Percentiles rank a stretch among this genome's conserved stretches.
These are phyloP conservation scores for Eucalyptus victrix DNA, from an alignment of 345 rosid species.

Conservation along the genomic window DNA sequence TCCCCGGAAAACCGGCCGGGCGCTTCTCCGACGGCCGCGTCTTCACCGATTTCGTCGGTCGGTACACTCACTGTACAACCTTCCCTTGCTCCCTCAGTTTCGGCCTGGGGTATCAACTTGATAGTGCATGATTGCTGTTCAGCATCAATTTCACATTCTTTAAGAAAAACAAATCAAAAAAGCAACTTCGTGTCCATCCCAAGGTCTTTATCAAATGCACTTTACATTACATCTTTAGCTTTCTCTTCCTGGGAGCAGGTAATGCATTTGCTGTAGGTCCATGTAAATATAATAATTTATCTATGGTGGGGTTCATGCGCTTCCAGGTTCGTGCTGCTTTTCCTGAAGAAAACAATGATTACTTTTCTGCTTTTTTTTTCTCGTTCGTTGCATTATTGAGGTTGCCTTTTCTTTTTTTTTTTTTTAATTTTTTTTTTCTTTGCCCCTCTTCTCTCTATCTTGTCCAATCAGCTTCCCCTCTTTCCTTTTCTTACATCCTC, in stretches of 20 bases:
- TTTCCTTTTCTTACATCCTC: not conserved
- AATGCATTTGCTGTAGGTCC: not conserved
- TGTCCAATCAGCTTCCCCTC: not conserved
- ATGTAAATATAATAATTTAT: not conserved
- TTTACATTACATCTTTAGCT: not conserved
- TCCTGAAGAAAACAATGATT: not conserved
- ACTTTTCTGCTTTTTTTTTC: not conserved
- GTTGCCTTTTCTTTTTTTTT: not conserved
- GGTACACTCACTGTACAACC: not conserved
- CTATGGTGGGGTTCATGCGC: not conserved
- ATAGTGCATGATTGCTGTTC: not conserved
- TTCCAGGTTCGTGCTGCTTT: not conserved
- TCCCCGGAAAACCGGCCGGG: conserved; percentile 55
- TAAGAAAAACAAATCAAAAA: not conserved
- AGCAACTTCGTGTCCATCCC: not conserved
- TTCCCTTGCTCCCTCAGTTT: not conserved
- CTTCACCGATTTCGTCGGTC: conserved; percentile 43
- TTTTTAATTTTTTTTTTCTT: rapidly evolving
- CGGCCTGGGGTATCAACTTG: not conserved
- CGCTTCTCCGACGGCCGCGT: conserved; percentile 61
- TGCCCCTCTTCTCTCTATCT: not conserved
- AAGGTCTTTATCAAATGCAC: not conserved
- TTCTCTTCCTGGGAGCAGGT: not conserved
- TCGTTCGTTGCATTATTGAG: not conserved
- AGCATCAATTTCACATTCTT: not conserved